phyloP scores from a whole-genome alignment of 2,329 filamentous ascomycete genomes.

The Phialophora macrospora region DNA sequence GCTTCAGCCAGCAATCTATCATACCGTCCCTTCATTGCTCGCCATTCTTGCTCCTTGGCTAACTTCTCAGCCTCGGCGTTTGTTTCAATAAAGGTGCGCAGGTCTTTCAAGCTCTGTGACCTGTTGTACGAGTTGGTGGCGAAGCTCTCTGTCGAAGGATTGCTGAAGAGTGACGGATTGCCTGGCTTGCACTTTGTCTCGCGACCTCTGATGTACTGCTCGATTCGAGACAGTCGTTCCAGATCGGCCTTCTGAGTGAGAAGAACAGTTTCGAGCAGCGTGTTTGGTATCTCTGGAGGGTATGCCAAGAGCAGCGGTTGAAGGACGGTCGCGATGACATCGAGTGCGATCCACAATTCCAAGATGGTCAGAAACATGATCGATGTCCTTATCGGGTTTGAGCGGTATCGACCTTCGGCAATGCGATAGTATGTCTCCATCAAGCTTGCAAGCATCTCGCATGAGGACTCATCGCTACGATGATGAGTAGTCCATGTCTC shows the following conservation, averaged over 20 bases:
- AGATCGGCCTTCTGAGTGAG: slow-evolving; percentile 54
- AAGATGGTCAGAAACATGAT: slow-evolving; percentile 61
- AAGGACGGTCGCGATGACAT: slow-evolving; percentile 51
- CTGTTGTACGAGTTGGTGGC: slow-evolving; percentile 55
- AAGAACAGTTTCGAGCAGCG: slow-evolving; percentile 52
- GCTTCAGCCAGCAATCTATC: neutral
- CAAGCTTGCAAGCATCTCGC: slow-evolving; percentile 40
- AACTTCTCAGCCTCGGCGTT: slow-evolving; percentile 43
- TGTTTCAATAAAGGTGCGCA: slow-evolving; percentile 48
- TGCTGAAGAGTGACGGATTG: slow-evolving; percentile 46
- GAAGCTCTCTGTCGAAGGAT: slow-evolving; percentile 49
- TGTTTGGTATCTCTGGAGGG: slow-evolving; percentile 50
- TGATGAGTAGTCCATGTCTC: slow-evolving; percentile 47
- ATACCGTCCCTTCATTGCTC: slow-evolving; percentile 41
- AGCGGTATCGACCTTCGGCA: slow-evolving; percentile 45
- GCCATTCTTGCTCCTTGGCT: slow-evolving; percentile 46
- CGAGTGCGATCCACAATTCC: slow-evolving; percentile 65
- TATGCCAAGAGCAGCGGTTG: slow-evolving; percentile 56
- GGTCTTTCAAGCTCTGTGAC: slow-evolving; percentile 49
- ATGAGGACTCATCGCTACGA: slow-evolving; percentile 39
- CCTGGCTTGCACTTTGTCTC: slow-evolving; percentile 24
- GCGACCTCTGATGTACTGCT: slow-evolving; percentile 55
- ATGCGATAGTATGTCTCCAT: slow-evolving; percentile 45
- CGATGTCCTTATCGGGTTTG: slow-evolving; percentile 55
- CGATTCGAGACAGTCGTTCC: slow-evolving; percentile 52